A percentile compares a stretch with the other conserved stretches of the same genome.
These are phyloP conservation scores for Glonium stellatum DNA, from an alignment of 495 filamentous ascomycete genomes.

Conservation along the genomic window DNA sequence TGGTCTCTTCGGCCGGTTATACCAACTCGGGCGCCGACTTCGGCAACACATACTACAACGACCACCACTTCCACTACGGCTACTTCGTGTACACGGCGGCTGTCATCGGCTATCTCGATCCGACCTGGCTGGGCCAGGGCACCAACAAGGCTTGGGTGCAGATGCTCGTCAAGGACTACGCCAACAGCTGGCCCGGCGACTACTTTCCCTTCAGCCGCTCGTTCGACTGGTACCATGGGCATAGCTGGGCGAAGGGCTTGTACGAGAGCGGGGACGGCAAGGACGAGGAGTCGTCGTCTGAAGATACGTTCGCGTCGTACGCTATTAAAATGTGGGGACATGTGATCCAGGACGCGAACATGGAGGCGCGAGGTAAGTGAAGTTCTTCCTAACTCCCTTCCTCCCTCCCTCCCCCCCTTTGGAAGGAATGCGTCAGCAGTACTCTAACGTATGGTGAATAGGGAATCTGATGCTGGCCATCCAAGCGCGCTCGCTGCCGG, in stretches of 20 bases:
- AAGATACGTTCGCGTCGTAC: conserved; percentile 77
- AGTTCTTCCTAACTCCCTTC: not conserved
- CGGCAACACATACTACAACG: conserved; percentile 64
- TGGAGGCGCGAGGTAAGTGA: conserved; percentile 67
- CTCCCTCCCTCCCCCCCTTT: not conserved
- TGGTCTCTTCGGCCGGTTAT: conserved; percentile 78
- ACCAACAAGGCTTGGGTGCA: conserved; percentile 74
- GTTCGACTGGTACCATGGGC: conserved; percentile 89
- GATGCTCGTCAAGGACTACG: conserved; percentile 46
- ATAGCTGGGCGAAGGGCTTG: conserved; percentile 92
- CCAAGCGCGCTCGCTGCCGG: conserved; percentile 5
- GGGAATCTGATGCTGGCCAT: conserved; percentile 6
- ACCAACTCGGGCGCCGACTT: conserved; percentile 53
- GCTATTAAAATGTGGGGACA: conserved; percentile 90
- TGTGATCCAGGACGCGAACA: conserved; percentile 61
- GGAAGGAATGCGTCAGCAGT: not conserved
- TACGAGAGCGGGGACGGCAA: conserved; percentile 83
- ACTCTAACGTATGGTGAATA: not conserved
- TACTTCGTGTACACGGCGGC: conserved; percentile 90
- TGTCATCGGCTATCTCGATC: conserved; percentile 72
- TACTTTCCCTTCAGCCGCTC: conserved; percentile 63
- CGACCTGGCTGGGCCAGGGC: conserved; percentile 54
- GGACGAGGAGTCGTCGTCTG: conserved; percentile 82
- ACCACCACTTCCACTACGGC: conserved; percentile 89
- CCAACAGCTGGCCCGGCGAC: conserved; percentile 56